These are phyloP conservation scores for Penicillium lagena DNA, from an alignment of 495 filamentous ascomycete genomes.

Conservation along the genomic window DNA sequence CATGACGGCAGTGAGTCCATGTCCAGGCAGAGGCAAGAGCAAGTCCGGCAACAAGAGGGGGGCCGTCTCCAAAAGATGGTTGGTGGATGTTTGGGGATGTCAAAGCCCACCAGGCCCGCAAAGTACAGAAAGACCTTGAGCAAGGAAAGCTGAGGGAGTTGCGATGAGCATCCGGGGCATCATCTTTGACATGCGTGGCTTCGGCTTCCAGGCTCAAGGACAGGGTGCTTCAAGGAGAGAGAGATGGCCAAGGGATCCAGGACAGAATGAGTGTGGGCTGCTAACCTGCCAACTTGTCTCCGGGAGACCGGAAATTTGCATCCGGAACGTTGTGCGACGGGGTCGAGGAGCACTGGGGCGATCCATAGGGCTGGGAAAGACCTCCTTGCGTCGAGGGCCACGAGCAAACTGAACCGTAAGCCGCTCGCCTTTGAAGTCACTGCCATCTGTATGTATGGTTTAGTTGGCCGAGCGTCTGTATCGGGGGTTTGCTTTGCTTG, in stretches of 20 bases:
- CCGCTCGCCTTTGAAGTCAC: conserved; percentile 94
- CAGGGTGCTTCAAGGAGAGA: conserved; percentile 4
- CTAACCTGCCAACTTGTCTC: conserved; percentile 99
- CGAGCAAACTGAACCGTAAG: conserved; percentile 97
- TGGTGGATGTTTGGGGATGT: neutral
- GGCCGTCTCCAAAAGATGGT: conserved; percentile 6
- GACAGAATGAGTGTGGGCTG: conserved; percentile 56
- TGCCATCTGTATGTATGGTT: conserved; percentile 64
- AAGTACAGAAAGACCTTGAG: conserved; percentile 1
- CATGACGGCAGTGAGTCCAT: conserved; percentile 35
- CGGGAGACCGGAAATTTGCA: conserved; percentile 96
- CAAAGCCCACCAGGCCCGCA: neutral
- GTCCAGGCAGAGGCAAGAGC: conserved; percentile 24
- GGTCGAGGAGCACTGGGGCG: conserved; percentile 77
- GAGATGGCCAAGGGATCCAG: conserved; percentile 16
- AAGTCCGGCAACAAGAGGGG: conserved; percentile 7
- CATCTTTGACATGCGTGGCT: neutral
- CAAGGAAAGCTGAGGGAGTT: neutral
- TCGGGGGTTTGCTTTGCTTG: conserved; percentile 4
- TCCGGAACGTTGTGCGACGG: conserved; percentile 87
- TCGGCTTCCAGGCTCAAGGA: neutral
- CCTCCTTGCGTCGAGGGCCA: conserved; percentile 82
- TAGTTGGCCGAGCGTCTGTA: conserved; percentile 7
- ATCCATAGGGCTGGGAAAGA: conserved; percentile 58
- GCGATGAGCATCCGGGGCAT: neutral